Conservation (phyloP, 257 asterid species). For the Lantana camara region DNA sequence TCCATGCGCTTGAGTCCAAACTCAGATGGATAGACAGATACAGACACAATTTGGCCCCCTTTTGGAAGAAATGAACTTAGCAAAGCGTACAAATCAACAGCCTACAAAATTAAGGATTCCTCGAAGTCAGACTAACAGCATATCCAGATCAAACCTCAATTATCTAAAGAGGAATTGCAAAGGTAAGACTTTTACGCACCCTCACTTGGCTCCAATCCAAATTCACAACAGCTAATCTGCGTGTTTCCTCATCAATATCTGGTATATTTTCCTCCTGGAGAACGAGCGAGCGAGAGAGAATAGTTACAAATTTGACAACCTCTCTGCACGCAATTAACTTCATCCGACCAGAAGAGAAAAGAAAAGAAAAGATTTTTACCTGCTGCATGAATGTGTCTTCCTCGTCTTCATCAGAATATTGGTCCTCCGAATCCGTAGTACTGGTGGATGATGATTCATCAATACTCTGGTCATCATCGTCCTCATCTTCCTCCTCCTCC, state of each 20-base stretch:
- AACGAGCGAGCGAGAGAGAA: slow-evolving; percentile 18
- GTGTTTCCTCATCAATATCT: slow-evolving; percentile 79
- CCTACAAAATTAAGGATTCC: slow-evolving; percentile 49
- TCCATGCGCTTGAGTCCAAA: slow-evolving; percentile 96
- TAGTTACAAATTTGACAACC: neutral
- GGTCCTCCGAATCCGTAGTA: slow-evolving; percentile 51
- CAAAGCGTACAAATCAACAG: slow-evolving; percentile 79
- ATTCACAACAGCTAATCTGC: slow-evolving; percentile 78
- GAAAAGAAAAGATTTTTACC: slow-evolving; percentile 20
- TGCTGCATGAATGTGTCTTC: slow-evolving; percentile 49
- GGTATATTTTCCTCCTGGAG: slow-evolving; percentile 73
- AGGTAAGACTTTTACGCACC: slow-evolving; percentile 58
- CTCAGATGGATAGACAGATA: slow-evolving; percentile 89
- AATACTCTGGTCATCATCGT: slow-evolving; percentile 33
- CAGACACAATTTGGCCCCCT: slow-evolving; percentile 71
- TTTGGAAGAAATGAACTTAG: slow-evolving; percentile 80
- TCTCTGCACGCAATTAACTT: neutral
- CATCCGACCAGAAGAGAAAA: neutral
- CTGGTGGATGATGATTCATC: slow-evolving; percentile 55
- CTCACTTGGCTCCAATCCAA: slow-evolving; percentile 93
- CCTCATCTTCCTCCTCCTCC: slow-evolving; percentile 31
- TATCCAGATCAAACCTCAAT: neutral
- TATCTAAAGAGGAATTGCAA: slow-evolving; percentile 1
- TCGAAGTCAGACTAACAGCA: slow-evolving; percentile 18
- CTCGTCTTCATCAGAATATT: slow-evolving; percentile 32